A percentile compares a stretch with the other conserved stretches of the same genome.
phyloP scores from a whole-genome alignment of 2,329 filamentous ascomycete species.

The Botrytis cinerea region DNA sequence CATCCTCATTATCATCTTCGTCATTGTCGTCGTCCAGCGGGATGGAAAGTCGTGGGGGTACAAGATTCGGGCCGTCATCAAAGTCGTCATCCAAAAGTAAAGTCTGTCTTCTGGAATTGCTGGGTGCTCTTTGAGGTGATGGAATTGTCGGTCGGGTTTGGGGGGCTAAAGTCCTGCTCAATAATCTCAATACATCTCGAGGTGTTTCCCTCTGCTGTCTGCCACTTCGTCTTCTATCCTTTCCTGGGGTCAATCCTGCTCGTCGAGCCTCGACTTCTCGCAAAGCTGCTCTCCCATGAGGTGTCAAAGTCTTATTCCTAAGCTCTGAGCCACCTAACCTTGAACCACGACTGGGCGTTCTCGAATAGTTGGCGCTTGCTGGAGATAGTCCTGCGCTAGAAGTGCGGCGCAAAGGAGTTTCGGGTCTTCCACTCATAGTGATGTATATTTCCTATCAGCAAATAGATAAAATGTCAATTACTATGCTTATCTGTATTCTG shows the following conservation, averaged over 20 bases:
- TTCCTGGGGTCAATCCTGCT: conserved; percentile 61
- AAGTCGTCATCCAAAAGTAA: conserved; percentile 41
- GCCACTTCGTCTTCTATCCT: conserved; percentile 58
- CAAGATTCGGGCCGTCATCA: conserved; percentile 48
- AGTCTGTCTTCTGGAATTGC: conserved; percentile 30
- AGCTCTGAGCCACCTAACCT: conserved; percentile 35
- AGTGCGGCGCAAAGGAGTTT: conserved; percentile 39
- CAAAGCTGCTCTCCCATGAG: conserved; percentile 62
- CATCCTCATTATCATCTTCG: conserved; percentile 52
- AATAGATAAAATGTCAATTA: not conserved
- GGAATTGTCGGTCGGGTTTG: conserved; percentile 37
- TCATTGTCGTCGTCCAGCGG: conserved; percentile 54
- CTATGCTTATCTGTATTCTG: not conserved
- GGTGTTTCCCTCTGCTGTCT: conserved; percentile 59
- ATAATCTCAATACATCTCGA: conserved; percentile 53
- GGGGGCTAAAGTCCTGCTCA: conserved; percentile 57
- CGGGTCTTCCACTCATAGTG: conserved; percentile 36
- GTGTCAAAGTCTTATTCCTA: conserved; percentile 46
- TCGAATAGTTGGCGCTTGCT: conserved; percentile 30
- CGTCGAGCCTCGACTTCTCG: conserved; percentile 60
- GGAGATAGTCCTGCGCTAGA: conserved; percentile 40
- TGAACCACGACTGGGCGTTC: conserved; percentile 34
- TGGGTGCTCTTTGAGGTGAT: conserved; percentile 35
- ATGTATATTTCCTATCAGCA: conserved; percentile 23
- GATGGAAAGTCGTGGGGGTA: conserved; percentile 57